Evolutionary conservation across 2,329 filamentous ascomycete species (phyloP), one percentile per base, ranked within the genome.

Genomic region (Parascedosporium putredinis): DNA sequence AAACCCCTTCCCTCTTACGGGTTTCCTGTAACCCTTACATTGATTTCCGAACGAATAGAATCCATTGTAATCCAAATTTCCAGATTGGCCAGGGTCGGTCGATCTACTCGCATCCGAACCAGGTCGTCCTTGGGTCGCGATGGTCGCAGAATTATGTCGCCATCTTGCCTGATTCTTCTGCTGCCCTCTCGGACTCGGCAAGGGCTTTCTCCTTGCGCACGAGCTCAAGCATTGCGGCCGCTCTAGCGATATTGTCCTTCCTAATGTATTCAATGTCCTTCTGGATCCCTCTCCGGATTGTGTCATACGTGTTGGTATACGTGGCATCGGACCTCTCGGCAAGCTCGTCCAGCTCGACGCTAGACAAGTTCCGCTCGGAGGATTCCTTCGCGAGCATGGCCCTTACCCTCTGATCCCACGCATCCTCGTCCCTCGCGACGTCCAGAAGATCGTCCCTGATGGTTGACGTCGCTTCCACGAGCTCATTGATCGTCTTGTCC

Each of bases 241-340:
- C 66, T 24, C 70, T 60, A 6, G 71, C 72, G 20, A 66, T 52
- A 60, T 66, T 63, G 50, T 76, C 68, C 12, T 56, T 54, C 57
- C 59, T 62, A 38, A 63, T 60, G 7, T 40, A 52, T 4, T 64
- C 59, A 14, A 70, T 54, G 51, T 60, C 57, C 24, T 52, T 63
- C 50, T 68, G 66, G 2, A 81, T 71, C 60, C 71, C 76, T n/a
- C 67, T 62, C 10, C 71, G 62, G 16, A 80, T 63, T 10, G 60
- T 59, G 50, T 69, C 14, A 12, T 48, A 24, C 33, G 47, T 50
- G 4, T 42, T 42, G 14, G 44, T 22, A 22, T 48, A 47, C 18
- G 33, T 31, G 47, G 20, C 23, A 7, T 25, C 20, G 6, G 12
- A 47, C 42, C 14, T 33, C 4, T 7, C 42, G 2, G 47, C 4